A percentile compares a stretch with the other conserved stretches of the same genome.
phyloP scores from a whole-genome alignment of 805 yeast species.

The Pichia heedii region DNA sequence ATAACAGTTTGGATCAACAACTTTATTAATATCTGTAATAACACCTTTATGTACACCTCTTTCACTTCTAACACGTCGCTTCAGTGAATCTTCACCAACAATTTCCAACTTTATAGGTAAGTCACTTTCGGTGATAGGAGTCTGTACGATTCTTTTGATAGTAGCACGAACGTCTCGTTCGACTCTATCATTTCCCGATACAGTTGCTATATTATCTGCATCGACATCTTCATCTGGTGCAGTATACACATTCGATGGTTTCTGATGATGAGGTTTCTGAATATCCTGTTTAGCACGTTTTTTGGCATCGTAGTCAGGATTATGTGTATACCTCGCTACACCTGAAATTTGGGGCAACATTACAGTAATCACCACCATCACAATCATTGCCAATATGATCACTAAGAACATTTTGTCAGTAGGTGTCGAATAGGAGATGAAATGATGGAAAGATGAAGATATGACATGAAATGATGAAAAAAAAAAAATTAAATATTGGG shows the following conservation, averaged over 20 bases:
- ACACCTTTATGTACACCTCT: neutral
- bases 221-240: constrained; percentile 25
- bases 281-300: constrained; percentile 11
- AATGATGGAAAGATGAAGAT: neutral
- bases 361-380: constrained; percentile 17
- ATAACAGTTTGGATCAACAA: constrained; percentile 32
- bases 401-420: constrained; percentile 5
- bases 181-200: neutral
- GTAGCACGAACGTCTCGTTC: constrained; percentile 18
- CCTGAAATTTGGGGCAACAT: constrained; percentile 23
- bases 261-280: too few species aligned
- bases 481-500: too few species aligned
- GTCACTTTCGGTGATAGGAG: constrained; percentile 19
- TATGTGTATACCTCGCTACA: constrained; percentile 19
- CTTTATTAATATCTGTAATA: constrained; percentile 6
- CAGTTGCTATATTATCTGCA: neutral
- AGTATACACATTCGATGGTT: constrained; percentile 11
- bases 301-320: constrained; percentile 17
- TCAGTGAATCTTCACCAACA: constrained; percentile 13
- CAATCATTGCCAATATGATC: constrained; percentile 12
- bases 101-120: constrained; percentile 23
- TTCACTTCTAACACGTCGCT: constrained; percentile 11
- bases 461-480: too few species aligned
- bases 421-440: neutral
- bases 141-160: constrained; percentile 11